These are phyloP conservation scores for Glarea lozoyensis DNA, from an alignment of 495 filamentous ascomycete species.

Conservation along the genomic window DNA sequence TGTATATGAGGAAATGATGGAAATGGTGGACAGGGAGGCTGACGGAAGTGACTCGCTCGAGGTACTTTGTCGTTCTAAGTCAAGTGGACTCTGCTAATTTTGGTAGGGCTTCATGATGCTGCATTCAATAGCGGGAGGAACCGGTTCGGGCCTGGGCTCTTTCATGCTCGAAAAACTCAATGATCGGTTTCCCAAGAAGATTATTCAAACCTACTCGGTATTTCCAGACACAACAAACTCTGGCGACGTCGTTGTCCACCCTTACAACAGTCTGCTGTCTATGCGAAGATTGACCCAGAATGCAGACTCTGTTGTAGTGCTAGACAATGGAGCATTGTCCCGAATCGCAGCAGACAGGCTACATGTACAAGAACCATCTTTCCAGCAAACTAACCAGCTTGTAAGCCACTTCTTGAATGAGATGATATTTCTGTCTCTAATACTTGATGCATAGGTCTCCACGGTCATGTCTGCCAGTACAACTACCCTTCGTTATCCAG, in stretches of 20 bases:
- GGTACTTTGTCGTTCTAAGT: conserved; percentile 31
- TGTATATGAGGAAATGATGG: conserved; percentile 94
- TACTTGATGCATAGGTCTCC: conserved; percentile 45
- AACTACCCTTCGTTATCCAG: conserved; percentile 90
- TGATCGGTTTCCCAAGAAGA: conserved; percentile 95
- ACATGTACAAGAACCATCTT: conserved; percentile 88
- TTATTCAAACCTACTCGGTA: conserved; percentile 98
- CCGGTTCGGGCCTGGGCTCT: conserved; percentile 86
- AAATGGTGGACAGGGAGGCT: conserved; percentile 98
- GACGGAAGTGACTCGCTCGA: conserved; percentile 96
- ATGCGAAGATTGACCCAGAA: conserved; percentile 90
- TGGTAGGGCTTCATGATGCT: conserved; percentile 89
- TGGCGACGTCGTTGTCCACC: conserved; percentile 90
- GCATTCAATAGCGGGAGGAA: conserved; percentile 95
- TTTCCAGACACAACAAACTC: conserved; percentile 84
- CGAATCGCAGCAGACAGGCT: conserved; percentile 90
- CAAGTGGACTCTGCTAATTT: neutral
- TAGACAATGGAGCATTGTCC: conserved; percentile 91
- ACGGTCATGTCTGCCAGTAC: conserved; percentile 99
- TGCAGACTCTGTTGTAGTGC: conserved; percentile 94
- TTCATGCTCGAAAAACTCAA: conserved; percentile 95
- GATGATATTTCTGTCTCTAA: neutral
- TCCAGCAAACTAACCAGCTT: conserved; percentile 94
- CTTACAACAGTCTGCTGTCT: conserved; percentile 91
- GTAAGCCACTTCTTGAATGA: conserved; percentile 30